Base-by-base conservation (phyloP, 2,329 filamentous ascomycete species). In the Macrophomina phaseolina region DNA sequence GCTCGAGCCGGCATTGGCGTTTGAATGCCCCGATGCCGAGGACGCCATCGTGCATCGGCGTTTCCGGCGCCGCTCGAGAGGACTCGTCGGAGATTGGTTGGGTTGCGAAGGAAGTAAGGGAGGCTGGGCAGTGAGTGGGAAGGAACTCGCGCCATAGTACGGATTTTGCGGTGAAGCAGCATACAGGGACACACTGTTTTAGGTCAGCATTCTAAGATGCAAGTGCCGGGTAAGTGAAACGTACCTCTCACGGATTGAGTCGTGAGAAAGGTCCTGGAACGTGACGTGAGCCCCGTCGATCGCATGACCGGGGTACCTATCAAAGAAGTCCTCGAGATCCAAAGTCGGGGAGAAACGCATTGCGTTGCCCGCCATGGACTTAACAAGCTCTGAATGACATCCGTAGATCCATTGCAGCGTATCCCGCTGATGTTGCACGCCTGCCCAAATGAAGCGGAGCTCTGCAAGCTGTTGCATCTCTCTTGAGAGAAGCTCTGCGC, bases 281-380 rank as follows among this genome's bases (percentile, higher is more conserved):
- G 86, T 90, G 45, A 94, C 82, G 73, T 93, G 91, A 1, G 91
- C 89, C 1, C 90, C 87, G 72, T 95, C 91, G 65, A 95, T 91
- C 5, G 84, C 82, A 66, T 88, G 84, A 0, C 89, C 90, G 0
- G 87, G 88, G 23, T 97, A 97, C 34, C 93, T 85, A 71, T 95
- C 91, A 71, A 95, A 94, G 77, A 96, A 96, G 74, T 95, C 91
- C 70, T 95, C 92, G 14, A 94, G 85, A 68, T 95, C 91, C 73
- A 95, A 94, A 1, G 92, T 90, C 0, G 91, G 90, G 0, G 89
- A 89, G 71, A 92, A 93, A 9, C 91, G 83, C 84, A 91, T 89
- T 0, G 89, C 85, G 69, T 87, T 91, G 64, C 84, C 88, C 1
- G 87, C 85, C 23, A 93, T 77, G 3, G 87, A 89, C 74, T 91